Evolutionary conservation across 1,139 yeast species (phyloP).

Genomic region (Magnusiomyces suaveolens): DNA sequence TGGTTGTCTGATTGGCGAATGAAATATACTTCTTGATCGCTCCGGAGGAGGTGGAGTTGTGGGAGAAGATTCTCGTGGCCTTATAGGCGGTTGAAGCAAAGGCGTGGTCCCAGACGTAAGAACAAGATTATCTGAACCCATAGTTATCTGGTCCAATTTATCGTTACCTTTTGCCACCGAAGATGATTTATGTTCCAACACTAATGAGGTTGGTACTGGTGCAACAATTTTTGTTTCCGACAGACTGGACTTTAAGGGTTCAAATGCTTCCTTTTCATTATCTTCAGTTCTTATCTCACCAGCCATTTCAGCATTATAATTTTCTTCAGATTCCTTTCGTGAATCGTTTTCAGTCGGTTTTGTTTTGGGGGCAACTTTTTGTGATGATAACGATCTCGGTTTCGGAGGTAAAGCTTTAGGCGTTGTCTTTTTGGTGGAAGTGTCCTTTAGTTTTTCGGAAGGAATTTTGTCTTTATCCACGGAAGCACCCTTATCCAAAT

Average conservation of each 20-base stretch:
- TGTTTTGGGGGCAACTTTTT: conserved; percentile 3
- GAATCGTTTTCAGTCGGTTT: conserved; percentile 7
- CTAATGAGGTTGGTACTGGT: background rate
- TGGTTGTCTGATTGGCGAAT: conserved; percentile 9
- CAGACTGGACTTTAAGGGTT: background rate
- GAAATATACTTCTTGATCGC: background rate
- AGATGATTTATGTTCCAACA: conserved; percentile 9
- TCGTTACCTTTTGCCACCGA: conserved; percentile 11
- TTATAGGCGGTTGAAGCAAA: background rate
- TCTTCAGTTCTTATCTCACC: background rate
- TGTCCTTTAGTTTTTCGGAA: conserved; percentile 3
- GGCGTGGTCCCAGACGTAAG: conserved; percentile 15
- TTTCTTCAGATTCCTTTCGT: background rate
- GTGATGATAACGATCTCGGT: conserved; percentile 13
- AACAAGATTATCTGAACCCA: conserved; percentile 10
- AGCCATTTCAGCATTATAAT: background rate
- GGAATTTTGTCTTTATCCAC: background rate
- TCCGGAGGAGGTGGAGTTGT: conserved; percentile 13
- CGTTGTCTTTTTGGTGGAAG: conserved; percentile 5
- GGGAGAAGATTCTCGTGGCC: conserved; percentile 14
- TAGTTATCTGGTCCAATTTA: conserved; percentile 8
- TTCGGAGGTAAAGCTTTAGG: conserved; percentile 17
- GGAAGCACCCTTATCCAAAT: no score
- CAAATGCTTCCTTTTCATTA: background rate
- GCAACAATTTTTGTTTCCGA: background rate